Evolutionary conservation across 2,329 filamentous ascomycete genomes (phyloP).

Genomic region (Fusarium sp.): DNA sequence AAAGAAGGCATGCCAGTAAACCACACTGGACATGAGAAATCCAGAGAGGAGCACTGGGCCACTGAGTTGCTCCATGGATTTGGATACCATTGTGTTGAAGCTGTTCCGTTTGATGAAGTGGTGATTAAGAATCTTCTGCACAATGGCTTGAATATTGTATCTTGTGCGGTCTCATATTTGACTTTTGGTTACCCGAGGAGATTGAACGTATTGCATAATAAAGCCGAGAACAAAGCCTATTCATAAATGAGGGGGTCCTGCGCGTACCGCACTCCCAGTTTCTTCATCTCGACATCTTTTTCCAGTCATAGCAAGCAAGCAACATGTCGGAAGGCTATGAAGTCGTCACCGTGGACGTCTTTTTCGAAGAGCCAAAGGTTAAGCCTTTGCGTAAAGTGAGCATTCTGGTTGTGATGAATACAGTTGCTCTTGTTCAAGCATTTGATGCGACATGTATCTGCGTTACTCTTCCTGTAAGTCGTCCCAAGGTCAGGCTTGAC

Average conservation of each 20-base stretch:
- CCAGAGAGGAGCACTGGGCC: constrained; percentile 39
- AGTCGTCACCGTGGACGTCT: background rate
- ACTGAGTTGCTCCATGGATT: constrained; percentile 23
- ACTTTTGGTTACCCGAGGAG: constrained; percentile 8
- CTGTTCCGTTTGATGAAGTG: background rate
- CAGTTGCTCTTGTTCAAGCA: constrained; percentile 43
- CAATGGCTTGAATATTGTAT: background rate
- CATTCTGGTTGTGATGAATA: constrained; percentile 43
- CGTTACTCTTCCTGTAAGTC: constrained; percentile 48
- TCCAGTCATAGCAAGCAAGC: background rate
- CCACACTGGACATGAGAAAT: constrained; percentile 31
- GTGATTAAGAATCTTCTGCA: background rate
- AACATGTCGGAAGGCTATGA: background rate
- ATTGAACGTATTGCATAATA: background rate
- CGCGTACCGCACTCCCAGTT: background rate
- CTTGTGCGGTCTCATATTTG: constrained; percentile 2
- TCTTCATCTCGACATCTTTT: background rate
- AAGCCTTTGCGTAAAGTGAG: constrained; percentile 21
- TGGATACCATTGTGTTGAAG: background rate
- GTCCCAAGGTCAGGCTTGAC: background rate
- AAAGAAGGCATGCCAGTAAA: constrained; percentile 44
- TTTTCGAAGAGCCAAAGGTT: background rate
- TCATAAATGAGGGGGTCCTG: background rate
- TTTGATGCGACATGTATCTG: constrained; percentile 51
- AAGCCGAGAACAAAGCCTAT: background rate